A percentile compares a stretch with the other conserved stretches of the same genome.
phyloP scores from a whole-genome alignment of 1,284 basidiomycete species.

The Puccinia hordei region DNA sequence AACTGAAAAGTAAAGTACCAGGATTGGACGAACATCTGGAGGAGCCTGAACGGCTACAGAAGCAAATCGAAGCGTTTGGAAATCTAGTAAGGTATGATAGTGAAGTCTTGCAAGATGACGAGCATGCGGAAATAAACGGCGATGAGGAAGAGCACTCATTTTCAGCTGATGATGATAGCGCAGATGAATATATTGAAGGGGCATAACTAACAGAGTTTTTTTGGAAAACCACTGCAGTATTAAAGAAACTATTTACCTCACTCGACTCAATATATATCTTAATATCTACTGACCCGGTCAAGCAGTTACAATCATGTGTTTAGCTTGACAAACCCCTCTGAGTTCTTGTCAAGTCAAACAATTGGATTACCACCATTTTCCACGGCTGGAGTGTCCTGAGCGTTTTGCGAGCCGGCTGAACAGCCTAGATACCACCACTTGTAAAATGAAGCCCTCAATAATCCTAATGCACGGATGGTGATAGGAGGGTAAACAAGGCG shows the following conservation, averaged over 20 bases:
- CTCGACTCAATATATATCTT: neutral
- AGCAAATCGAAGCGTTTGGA: conserved; percentile 37
- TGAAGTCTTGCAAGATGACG: conserved; percentile 31
- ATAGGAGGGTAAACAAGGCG: no score
- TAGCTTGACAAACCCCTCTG: no score
- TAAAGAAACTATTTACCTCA: neutral
- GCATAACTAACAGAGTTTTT: neutral
- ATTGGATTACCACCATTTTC: no score
- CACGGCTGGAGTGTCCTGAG: no score
- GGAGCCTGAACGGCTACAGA: neutral
- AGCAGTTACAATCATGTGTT: no score
- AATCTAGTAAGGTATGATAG: conserved; percentile 39
- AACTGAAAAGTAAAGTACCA: conserved; percentile 16
- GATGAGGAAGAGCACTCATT: conserved; percentile 28
- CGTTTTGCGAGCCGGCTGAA: no score
- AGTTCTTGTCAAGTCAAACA: no score
- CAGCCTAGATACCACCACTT: no score
- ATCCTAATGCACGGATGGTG: no score
- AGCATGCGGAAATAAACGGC: neutral
- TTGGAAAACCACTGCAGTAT: neutral
- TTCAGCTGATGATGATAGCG: neutral
- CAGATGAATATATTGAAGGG: conserved; percentile 12
- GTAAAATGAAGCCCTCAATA: no score
- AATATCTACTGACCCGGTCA: neutral
- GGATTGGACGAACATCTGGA: conserved; percentile 14